Base-by-base conservation (phyloP, 306 rosid species). In the Leucaena leucocephala region DNA sequence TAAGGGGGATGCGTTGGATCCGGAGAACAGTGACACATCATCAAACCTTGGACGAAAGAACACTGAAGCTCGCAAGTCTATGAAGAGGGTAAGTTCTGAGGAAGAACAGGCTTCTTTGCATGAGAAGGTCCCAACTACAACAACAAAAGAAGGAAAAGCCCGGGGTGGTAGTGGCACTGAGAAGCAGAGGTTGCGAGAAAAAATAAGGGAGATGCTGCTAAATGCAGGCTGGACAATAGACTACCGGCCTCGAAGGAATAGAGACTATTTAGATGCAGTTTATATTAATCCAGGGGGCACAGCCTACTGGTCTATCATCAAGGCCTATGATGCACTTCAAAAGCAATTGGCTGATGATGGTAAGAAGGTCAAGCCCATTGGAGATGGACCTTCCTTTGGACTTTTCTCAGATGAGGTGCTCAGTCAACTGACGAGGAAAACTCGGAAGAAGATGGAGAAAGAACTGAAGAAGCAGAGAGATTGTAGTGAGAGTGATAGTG, bases 181-280 rank as follows among this genome's bases (percentile, higher is more conserved):
- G 80, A 93, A 93, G 79, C 98, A 93, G 84, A 93, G 88, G 71
- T 86, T 93, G n/a, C 97, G 98, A 48, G 97, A 93, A 82, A 73
- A 75, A 74, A 93, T 93, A 45, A 81, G 98, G 77, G 93, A 82
- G 82, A 88, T 93, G 98, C 90, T 93, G 40, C 90, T 89, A 68
- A 78, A 46, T 73, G 84, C 93, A 33, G 97, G 97, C 70, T 93
- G 98, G 98, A 89, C 88, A 12, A 93, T 93, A 27, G 98, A 93
- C 77, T 93, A 93, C 82, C 87, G 98, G 69, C 98, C 98, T 76
- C 87, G 98, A 80, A 91, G 97, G 89, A 93, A 93, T 75, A 87
- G 98, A 87, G 98, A 93, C 85, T 93, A 93, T 71, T 89, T 93
- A 40, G 98, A 93, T 87, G 98, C 98, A 5, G 98, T 93, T 75